Base-by-base conservation (phyloP, 2,329 filamentous ascomycete species). In the Colletotrichum sp. region DNA sequence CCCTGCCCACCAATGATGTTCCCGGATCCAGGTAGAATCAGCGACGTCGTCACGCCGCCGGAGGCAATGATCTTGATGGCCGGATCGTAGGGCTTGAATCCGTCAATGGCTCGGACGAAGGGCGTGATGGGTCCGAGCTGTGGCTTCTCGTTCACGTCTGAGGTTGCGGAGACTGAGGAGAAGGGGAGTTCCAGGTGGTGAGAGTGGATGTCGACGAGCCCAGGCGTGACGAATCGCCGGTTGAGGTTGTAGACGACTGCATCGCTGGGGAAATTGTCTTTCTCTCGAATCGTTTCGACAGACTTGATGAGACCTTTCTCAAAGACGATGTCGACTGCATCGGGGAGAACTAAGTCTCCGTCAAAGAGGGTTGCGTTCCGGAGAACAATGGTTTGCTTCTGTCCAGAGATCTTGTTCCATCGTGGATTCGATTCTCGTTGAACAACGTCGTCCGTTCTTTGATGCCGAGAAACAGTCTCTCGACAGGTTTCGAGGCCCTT, bases 1-100 rank as follows among this genome's bases (percentile, higher is more conserved):
- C 83, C 86, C 78, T 88, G 86, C 6, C 86, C 86, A 16, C 84
- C 85, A 76, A 88, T 86, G 65, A 87, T 84, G 75, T 87, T 88
- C 32, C 83, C 83, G 4, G 84, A 84, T 6, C 86, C 86, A 1
- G 86, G 85, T 16, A 88, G 79, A 39, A 87, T 81, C 10, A 88
- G 81, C 26, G 85, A 86, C 3, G 85, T 84, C 0, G 86, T 87
- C 18, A 87, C 82, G 24, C 86, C 87, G 7, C 87, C 87, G 8
- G 85, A 86, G 3, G 84, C 83, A 70, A 88, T 84, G 16, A 85
- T 78, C 10, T 70, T 78, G 10, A 83, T 84, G 5, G 82, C 85
- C 18, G 77, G 74, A 73, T 88, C 86, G 70, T 86, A 84, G 2
- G 84, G 80, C 78, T 87, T 87, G n/a, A 85, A 76, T 16, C 83